A percentile compares a stretch with the other conserved stretches of the same genome.
phyloP scores from a whole-genome alignment of 78 protist species.

The slime mould (Dictyostelium discoideum) region DNA sequence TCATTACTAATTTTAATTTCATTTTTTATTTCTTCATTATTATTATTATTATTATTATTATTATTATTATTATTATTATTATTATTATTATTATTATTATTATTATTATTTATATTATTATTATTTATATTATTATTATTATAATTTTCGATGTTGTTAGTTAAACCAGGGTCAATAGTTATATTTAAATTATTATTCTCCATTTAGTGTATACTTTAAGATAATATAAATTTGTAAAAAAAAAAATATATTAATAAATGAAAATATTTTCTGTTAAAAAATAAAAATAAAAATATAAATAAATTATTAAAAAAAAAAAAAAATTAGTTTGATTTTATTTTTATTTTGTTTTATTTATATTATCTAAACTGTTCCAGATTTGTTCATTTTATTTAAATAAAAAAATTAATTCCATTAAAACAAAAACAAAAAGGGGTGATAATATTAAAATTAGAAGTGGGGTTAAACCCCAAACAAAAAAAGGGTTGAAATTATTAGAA shows the following conservation, averaged over 20 bases:
- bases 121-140: constrained; percentile 7
- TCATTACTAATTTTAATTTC: not conserved
- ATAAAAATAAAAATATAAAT: too few relatives aligned
- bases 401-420: not conserved
- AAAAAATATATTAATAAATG: too few relatives aligned
- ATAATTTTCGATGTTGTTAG: not conserved
- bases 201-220: not conserved
- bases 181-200: not conserved
- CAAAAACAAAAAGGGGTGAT: not conserved
- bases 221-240: too few relatives aligned
- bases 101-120: constrained; percentile 7
- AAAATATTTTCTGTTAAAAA: too few relatives aligned
- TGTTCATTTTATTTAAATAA: not conserved
- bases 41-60: not conserved
- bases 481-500: not conserved
- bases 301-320: too few relatives aligned
- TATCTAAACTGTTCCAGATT: not conserved
- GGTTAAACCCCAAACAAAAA: not conserved
- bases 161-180: not conserved
- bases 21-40: not conserved
- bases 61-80: constrained; percentile 18
- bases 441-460: not conserved
- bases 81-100: constrained; percentile 22
- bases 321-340: not conserved
- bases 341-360: too few relatives aligned